phyloP scores from a whole-genome alignment of 2,329 filamentous ascomycete genomes.

The Rasamsonia emersonii region DNA sequence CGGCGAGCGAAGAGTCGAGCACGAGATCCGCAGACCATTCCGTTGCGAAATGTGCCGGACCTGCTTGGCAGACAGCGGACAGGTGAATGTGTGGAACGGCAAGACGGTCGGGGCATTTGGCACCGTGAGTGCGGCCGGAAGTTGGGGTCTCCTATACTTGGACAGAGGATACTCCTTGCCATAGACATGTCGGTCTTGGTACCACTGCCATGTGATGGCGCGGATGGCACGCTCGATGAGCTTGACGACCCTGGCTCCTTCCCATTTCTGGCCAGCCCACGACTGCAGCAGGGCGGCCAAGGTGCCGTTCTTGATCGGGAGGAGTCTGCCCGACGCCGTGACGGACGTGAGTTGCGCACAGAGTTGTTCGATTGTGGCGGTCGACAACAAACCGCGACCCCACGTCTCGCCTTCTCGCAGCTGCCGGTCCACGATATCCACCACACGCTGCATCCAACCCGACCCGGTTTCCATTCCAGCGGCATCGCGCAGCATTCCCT shows the following conservation, averaged over 20 bases:
- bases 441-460: slow-evolving; percentile 83
- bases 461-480: slow-evolving; percentile 52
- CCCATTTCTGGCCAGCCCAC: slow-evolving; percentile 73
- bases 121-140: slow-evolving; percentile 64
- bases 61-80: slow-evolving; percentile 80
- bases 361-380: slow-evolving; percentile 45
- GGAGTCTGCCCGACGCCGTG: slow-evolving; percentile 17
- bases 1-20: slow-evolving; percentile 72
- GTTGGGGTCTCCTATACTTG: slow-evolving; percentile 61
- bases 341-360: slow-evolving; percentile 38
- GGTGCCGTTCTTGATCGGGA: slow-evolving; percentile 17
- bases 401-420: slow-evolving; percentile 76
- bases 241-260: slow-evolving; percentile 76
- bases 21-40: slow-evolving; percentile 87
- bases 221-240: slow-evolving; percentile 78
- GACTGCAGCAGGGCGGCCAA: slow-evolving; percentile 33
- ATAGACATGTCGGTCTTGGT: slow-evolving; percentile 67
- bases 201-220: slow-evolving; percentile 74
- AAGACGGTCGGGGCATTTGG: slow-evolving; percentile 89
- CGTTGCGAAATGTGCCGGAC: slow-evolving; percentile 91
- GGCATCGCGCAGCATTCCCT: slow-evolving; percentile 73
- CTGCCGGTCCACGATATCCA: slow-evolving; percentile 83
- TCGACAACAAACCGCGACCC: slow-evolving; percentile 64
- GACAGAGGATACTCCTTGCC: slow-evolving; percentile 47
- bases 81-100: slow-evolving; percentile 97